Base-by-base conservation (phyloP, 2,329 filamentous ascomycete species). In the Diatrype stigma region DNA sequence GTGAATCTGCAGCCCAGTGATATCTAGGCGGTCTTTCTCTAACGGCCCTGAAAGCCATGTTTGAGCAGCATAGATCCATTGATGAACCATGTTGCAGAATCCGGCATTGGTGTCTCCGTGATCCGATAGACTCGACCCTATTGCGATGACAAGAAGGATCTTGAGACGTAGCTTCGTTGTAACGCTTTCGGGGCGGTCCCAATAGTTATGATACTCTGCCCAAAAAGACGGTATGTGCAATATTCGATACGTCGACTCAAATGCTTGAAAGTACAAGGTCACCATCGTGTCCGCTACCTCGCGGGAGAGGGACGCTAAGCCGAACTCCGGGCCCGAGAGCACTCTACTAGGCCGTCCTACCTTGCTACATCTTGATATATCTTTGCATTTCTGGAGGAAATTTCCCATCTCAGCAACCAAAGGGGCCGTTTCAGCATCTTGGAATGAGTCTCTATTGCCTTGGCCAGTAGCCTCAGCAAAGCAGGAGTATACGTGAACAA, bases 161-260 rank as follows among this genome's bases (percentile, higher is more conserved):
- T 68, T 69, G 4, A 74, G 63, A 2, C 64, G 64, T 2, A 65
- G 26, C 3, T 56, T 60, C 6, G 46, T 51, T 1, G 59, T 51
- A 2, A 59, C 55, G 7, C 6, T 55, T 5, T 63, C 61, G 0
- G 68, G 63, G 3, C 67, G 10, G 3, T 68, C 60, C 78, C 78
- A 82, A 53, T 76, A 77, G 1, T 48, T 61, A 3, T 66, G 52
- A 55, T 81, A 83, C 7, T 80, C 73, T 19, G 65, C 56, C 69
- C 71, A 72, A 52, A 83, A 84, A 0, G 70, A 74, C 0, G 79
- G 78, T 4, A 68, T 60, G 49, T 84, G 80, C 0, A 84, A 60
- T 42, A 84, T 75, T 3, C 78, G 73, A 47, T 80, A 73, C 0
- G 71, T 69, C 1, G 70, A 72, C 52, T 81, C 80, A 51, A 78